phyloP scores from a whole-genome alignment of 2,329 filamentous ascomycete genomes.

The Apiospora koreana region DNA sequence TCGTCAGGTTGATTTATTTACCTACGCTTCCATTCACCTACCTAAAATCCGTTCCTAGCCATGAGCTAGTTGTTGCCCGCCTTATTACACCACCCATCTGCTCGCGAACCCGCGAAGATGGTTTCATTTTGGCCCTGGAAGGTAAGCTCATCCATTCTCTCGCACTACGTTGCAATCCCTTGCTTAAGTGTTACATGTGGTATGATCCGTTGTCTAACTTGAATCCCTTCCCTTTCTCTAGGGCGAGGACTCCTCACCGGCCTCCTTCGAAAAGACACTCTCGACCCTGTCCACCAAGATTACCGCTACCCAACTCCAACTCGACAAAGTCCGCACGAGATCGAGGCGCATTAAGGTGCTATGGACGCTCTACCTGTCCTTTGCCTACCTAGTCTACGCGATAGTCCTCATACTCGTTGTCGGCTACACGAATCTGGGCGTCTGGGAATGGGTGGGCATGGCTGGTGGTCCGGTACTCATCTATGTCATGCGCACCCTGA shows the following conservation, averaged over 20 bases:
- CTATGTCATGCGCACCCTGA: slow-evolving; percentile 67
- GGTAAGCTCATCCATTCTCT: slow-evolving; percentile 45
- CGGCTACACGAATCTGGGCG: slow-evolving; percentile 76
- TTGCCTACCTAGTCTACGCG: slow-evolving; percentile 85
- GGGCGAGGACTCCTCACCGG: slow-evolving; percentile 80
- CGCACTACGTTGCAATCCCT: neutral
- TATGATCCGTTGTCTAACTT: neutral
- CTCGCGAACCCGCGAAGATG: slow-evolving; percentile 53
- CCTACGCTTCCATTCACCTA: neutral
- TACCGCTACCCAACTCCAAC: slow-evolving; percentile 67
- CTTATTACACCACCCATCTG: neutral
- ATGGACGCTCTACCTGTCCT: slow-evolving; percentile 86
- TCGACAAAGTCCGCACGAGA: slow-evolving; percentile 72
- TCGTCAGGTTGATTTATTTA: neutral
- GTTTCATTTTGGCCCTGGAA: slow-evolving; percentile 86
- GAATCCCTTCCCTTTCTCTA: slow-evolving; percentile 36
- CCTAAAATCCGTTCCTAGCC: slow-evolving; percentile 12
- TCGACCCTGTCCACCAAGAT: slow-evolving; percentile 83
- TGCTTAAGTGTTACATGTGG: neutral
- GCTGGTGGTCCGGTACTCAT: slow-evolving; percentile 82
- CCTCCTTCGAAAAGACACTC: slow-evolving; percentile 90
- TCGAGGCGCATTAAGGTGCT: slow-evolving; percentile 80
- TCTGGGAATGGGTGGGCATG: slow-evolving; percentile 76
- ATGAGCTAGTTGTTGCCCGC: slow-evolving; percentile 21
- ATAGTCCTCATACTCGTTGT: slow-evolving; percentile 83